These are phyloP conservation scores for Monosporascus ibericus DNA, from an alignment of 2,329 filamentous ascomycete genomes.

Conservation along the genomic window DNA sequence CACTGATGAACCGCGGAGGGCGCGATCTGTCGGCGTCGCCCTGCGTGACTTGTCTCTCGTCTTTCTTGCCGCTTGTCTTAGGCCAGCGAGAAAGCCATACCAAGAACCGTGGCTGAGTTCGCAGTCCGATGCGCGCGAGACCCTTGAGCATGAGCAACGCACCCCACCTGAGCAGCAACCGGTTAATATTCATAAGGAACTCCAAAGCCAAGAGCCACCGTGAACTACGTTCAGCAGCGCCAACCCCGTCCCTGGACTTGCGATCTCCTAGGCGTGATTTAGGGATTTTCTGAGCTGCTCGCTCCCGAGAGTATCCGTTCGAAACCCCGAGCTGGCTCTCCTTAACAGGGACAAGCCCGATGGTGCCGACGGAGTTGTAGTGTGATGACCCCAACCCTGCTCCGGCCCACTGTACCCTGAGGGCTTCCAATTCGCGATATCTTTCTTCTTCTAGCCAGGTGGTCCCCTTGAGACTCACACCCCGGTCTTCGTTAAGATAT, in stretches of 20 bases:
- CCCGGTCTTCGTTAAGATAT: constrained; percentile 83
- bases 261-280: constrained; percentile 40
- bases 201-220: constrained; percentile 72
- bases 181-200: constrained; percentile 70
- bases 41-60: constrained; percentile 14
- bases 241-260: constrained; percentile 59
- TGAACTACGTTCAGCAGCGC: constrained; percentile 69
- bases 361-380: constrained; percentile 47
- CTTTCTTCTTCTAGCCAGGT: constrained; percentile 93
- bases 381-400: constrained; percentile 40
- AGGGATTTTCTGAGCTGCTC: constrained; percentile 54
- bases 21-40: constrained; percentile 8
- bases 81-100: constrained; percentile 43
- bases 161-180: constrained; percentile 53
- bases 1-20: constrained; percentile 43
- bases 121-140: constrained; percentile 55
- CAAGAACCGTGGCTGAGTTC: constrained; percentile 57
- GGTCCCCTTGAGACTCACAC: constrained; percentile 64
- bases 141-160: constrained; percentile 48
- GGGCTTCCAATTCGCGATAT: constrained; percentile 65
- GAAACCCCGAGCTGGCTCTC: constrained; percentile 35
- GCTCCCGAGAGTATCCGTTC: constrained; percentile 64
- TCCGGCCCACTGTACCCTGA: constrained; percentile 45
- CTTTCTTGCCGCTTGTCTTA: constrained; percentile 21
- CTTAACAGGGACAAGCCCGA: constrained; percentile 50